Evolutionary conservation across 192 early-diverging fungal species (phyloP).

Genomic region (Gonapodya sp.): DNA sequence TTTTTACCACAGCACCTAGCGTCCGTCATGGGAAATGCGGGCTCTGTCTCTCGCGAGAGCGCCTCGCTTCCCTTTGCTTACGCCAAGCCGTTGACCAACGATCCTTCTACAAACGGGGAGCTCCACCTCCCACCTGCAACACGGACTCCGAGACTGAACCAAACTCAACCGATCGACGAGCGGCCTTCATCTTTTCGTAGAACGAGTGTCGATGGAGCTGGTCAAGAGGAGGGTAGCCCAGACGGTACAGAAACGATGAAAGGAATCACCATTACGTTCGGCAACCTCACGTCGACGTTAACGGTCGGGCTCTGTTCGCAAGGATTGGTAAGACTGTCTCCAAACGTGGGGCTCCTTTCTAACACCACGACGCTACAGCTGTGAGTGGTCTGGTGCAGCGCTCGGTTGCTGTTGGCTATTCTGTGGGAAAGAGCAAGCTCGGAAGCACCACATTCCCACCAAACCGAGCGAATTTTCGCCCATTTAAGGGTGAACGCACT

Average conservation of each 20-base stretch:
- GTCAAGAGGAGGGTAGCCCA: neutral
- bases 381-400: constrained; percentile 35
- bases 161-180: neutral
- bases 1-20: too few relatives aligned
- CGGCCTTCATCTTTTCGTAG: neutral
- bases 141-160: neutral
- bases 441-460: too few relatives aligned
- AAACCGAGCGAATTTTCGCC: too few relatives aligned
- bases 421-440: too few relatives aligned
- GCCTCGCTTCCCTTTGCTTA: neutral
- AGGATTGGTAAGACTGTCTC: constrained; percentile 48
- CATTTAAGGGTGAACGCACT: too few relatives aligned
- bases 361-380: constrained; percentile 56
- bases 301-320: constrained; percentile 50
- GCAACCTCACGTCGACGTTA: constrained; percentile 20
- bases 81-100: neutral
- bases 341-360: constrained; percentile 56
- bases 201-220: neutral
- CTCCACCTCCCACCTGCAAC: neutral
- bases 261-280: constrained; percentile 14
- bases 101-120: neutral
- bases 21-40: neutral
- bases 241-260: neutral
- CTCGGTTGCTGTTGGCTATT: too few relatives aligned
- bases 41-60: neutral